Base-by-base conservation (phyloP, 2,329 filamentous ascomycete genomes). In the Gaeumannomyces sp. region DNA sequence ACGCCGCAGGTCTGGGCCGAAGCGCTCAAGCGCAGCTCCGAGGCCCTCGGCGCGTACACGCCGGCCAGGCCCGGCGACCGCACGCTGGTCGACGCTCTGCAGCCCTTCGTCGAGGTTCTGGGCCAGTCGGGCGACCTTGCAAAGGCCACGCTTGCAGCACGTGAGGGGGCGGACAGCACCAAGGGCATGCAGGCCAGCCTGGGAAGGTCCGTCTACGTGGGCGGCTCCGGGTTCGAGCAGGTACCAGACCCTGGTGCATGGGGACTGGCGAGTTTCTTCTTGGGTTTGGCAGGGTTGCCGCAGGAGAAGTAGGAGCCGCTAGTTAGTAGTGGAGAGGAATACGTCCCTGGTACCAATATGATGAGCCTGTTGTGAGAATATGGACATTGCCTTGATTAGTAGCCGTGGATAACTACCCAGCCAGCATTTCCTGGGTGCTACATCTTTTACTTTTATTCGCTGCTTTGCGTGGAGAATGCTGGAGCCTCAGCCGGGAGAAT, bases 141-240 rank as follows among this genome's bases (percentile, higher is more conserved):
- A 69, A 81, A 87, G 73, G 93, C 95, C 10, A 92, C 92, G 0
- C 81, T 86, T 70, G 92, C 91, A 2, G 89, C 93, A 0, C 84
- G 85, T 68, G 81, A 87, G 60, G 95, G 90, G 0, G 90, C 93
- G 4, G 89, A 94, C 68, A 85, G 85, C 35, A 98, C 95, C 27
- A 96, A 93, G 80, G 90, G 89, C 29, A 97, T 99, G 93, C 87
- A 90, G 75, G 92, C 95, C 58, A 95, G 89, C 70, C 80, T 99
- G 57, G 95, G 95, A 10, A 81, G 92, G 66, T 86, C 89, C 2
- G 92, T 95, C 14, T 96, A 96, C 74, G 86, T 96, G 62, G 92
- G 90, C 67, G 90, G 89, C 67, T 84, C 80, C 73, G 90, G 89
- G 22, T 93, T 83, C 78, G 87, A 86, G 78, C 79, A 91, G 88